Base-by-base conservation (phyloP, 768 basidiomycete genomes). In the Tricholoma sp. region DNA sequence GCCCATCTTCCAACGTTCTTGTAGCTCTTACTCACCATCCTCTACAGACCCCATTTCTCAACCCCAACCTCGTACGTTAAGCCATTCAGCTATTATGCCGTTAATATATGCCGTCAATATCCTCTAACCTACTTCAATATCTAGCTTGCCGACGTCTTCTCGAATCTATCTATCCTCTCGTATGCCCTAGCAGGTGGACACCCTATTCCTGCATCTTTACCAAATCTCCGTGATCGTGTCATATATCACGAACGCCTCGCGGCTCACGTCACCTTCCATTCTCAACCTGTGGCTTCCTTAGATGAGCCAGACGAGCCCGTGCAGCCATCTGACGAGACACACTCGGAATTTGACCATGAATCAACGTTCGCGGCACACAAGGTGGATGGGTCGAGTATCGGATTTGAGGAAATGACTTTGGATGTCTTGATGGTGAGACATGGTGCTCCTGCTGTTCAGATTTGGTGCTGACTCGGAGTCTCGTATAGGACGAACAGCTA, bases 121-220 rank as follows among this genome's bases (percentile, higher is more conserved):
- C 4, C 12, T 31, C 10, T 31, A 47, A 33, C 50, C 28, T 53
- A 8, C n/a, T 49, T 31, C 12, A n/a, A 17, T 3, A 13, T 37
- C 32, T 44, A 79, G 77, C 67, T 79, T 13, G 72, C 76, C 1
- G 77, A 79, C 54, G 57, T 77, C 36, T 78, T 79, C 56, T 67
- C 72, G n/a, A 74, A 69, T 4, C 61, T 76, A 29, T 66, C 74
- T 13, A 72, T 76, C 49, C 62, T 76, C 0, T 74, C 76, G 2
- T 67, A 68, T 50, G 69, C 73, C 3, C 68, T 79, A 11, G 65
- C 66, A 47, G 65, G 66, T 2, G 73, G 70, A 4, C 68, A 66
- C 34, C 69, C 73, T 10, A 59, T 79, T 18, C 76, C 75, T 15
- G 68, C 73, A 0, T 71, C 72, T 11, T 63, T 76, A 1, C 75